Conservation (phyloP, 1,284 basidiomycete genomes). For the Bondarzewia mesenterica region DNA sequence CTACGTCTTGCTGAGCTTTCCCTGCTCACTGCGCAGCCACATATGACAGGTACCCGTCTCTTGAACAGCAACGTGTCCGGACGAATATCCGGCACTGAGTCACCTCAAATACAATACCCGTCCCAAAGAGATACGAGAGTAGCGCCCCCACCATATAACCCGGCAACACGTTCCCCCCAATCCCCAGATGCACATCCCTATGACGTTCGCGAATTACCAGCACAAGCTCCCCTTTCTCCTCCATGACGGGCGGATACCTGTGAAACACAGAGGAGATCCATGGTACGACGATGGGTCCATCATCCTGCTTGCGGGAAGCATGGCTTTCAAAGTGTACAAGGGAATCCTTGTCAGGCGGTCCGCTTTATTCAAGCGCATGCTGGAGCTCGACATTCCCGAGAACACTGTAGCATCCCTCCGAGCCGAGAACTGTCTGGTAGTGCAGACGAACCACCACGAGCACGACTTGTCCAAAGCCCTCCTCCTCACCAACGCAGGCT, state of each 20-base stretch:
- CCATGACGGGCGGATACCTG: background rate
- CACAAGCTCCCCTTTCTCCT: background rate
- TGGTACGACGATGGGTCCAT: conserved; percentile 3
- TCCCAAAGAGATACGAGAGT: too few species aligned
- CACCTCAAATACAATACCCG: too few species aligned
- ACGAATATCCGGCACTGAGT: too few species aligned
- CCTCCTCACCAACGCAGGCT: background rate
- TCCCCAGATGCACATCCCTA: too few species aligned
- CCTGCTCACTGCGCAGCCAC: too few species aligned
- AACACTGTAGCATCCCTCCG: background rate
- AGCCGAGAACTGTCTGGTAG: background rate
- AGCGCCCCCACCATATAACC: too few species aligned
- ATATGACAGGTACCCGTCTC: too few species aligned
- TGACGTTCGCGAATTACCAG: background rate
- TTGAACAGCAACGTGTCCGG: too few species aligned
- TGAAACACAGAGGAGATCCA: background rate
- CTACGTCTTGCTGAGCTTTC: too few species aligned
- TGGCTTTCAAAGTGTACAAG: background rate
- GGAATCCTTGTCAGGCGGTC: background rate
- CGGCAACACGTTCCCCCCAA: too few species aligned
- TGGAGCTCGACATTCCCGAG: background rate
- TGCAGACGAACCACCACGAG: background rate
- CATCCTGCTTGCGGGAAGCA: background rate
- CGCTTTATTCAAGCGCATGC: background rate
- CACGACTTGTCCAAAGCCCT: background rate